phyloP scores from a whole-genome alignment of 2,329 filamentous ascomycete genomes.

The Colletotrichum sp. region DNA sequence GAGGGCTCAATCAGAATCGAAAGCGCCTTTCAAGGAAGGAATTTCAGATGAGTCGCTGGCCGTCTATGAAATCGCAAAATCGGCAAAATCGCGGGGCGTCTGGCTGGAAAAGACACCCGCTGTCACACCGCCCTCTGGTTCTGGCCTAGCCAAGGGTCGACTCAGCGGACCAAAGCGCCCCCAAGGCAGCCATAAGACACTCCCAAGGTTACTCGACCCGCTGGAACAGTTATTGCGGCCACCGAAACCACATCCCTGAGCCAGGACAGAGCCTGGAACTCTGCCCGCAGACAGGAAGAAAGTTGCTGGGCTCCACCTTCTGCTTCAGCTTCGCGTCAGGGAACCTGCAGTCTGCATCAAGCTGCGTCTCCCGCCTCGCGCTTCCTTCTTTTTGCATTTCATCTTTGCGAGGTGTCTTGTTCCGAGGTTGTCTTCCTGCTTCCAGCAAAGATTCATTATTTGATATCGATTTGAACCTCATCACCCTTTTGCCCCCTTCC shows the following conservation, averaged over 20 bases:
- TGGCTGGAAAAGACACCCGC: background rate
- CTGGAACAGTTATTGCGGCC: slow-evolving; percentile 16
- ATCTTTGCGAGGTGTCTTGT: background rate
- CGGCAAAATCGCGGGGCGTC: slow-evolving; percentile 14
- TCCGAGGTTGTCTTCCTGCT: background rate
- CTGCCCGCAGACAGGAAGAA: background rate
- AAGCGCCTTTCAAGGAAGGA: background rate
- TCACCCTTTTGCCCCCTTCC: background rate
- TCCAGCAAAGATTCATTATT: background rate
- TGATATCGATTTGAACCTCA: background rate
- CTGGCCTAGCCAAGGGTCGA: background rate
- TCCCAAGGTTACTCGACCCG: background rate
- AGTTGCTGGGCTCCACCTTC: slow-evolving; percentile 8
- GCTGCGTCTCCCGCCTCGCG: background rate
- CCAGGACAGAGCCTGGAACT: background rate
- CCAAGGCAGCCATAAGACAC: background rate
- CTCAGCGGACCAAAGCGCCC: background rate
- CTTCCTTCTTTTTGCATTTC: background rate
- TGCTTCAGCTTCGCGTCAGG: slow-evolving; percentile 9
- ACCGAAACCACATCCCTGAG: background rate
- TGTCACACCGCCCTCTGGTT: slow-evolving; percentile 6
- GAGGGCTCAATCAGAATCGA: background rate
- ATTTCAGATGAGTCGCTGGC: background rate
- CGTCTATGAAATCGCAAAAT: background rate
- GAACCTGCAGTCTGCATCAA: slow-evolving; percentile 3